Conservation (phyloP, 1,284 basidiomycete species). For the Marasmius tenuissimus region DNA sequence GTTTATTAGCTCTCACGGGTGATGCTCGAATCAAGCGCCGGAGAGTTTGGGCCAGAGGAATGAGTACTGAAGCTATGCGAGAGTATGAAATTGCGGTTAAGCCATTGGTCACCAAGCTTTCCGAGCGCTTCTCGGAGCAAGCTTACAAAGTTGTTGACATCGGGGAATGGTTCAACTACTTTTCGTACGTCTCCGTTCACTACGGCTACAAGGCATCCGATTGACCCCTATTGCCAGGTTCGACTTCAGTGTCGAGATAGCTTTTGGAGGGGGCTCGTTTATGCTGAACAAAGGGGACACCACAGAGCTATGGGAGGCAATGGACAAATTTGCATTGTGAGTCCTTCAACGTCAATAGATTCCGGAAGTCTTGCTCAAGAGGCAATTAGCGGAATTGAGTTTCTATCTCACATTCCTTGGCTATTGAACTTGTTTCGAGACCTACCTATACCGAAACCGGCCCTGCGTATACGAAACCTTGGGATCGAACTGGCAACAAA, state of each 20-base stretch:
- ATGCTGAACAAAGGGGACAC: conserved; percentile 39
- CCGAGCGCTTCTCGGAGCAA: conserved; percentile 35
- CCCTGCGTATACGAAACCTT: conserved; percentile 26
- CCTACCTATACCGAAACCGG: conserved; percentile 8
- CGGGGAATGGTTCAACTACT: conserved; percentile 47
- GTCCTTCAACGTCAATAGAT: conserved; percentile 9
- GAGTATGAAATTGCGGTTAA: conserved; percentile 48
- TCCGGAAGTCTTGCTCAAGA: conserved; percentile 18
- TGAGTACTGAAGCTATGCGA: conserved; percentile 44
- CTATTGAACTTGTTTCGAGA: conserved; percentile 3
- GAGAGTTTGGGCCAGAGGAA: conserved; percentile 52
- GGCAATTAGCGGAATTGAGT: conserved; percentile 10
- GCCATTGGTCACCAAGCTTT: conserved; percentile 37
- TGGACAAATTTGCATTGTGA: conserved; percentile 38
- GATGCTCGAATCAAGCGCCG: conserved; percentile 46
- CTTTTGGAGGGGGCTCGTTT: conserved; percentile 44
- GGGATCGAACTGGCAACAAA: conserved; percentile 33
- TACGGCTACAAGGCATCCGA: background rate
- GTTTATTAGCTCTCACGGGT: conserved; percentile 21
- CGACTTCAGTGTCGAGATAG: conserved; percentile 65
- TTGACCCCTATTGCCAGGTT: conserved; percentile 34
- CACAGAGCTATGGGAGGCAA: conserved; percentile 33
- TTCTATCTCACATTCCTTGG: conserved; percentile 13
- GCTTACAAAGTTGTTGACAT: conserved; percentile 35
- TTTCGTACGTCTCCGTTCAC: conserved; percentile 40